Base-by-base conservation (phyloP, 2,329 filamentous ascomycete species). In the Diaporthe destruens region DNA sequence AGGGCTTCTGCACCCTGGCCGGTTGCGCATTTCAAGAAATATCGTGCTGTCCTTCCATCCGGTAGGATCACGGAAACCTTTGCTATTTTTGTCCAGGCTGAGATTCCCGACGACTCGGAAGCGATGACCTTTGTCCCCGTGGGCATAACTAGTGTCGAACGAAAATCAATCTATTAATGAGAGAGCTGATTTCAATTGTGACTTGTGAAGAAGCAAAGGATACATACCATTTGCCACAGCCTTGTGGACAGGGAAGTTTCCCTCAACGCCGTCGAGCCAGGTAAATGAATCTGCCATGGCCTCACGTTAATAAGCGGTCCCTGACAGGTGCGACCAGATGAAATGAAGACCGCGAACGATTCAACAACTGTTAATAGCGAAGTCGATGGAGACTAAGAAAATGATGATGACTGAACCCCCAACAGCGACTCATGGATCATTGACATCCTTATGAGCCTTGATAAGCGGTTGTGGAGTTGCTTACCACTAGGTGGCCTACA, bases 101-200 rank as follows among this genome's bases (percentile, higher is more conserved):
- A 68, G 34, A 56, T 56, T 2, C 65, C 65, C 16, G 51, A 68
- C 1, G 65, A 68, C 11, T 68, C 65, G 14, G 23, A 42, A 12
- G 18, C 29, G 6, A 25, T 47, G 23, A 68, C 51, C 51, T 47
- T 47, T 16, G 65, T 68, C 9, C 65, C 65, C 32, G 2, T 44
- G 18, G 51, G 65, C 65, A 68, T 68, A 7, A 44, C 65, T 68
- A 51, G 12, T n/a, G n/a, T n/a, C n/a, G n/a, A n/a, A n/a, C n/a
- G n/a, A n/a, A n/a, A n/a, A n/a, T n/a, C n/a, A n/a, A n/a, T n/a
- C n/a, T n/a, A n/a, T n/a, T n/a, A n/a, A n/a, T n/a, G 1, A 23
- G 2, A 29, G 3, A n/a, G 1, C 1, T 23, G 3, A 1, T 23
- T 16, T 8, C 12, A 42, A 3, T 20, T 44, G 1, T 34, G 18